Base-by-base conservation (phyloP, 345 rosid genomes). In the Microthlaspi erraticum region DNA sequence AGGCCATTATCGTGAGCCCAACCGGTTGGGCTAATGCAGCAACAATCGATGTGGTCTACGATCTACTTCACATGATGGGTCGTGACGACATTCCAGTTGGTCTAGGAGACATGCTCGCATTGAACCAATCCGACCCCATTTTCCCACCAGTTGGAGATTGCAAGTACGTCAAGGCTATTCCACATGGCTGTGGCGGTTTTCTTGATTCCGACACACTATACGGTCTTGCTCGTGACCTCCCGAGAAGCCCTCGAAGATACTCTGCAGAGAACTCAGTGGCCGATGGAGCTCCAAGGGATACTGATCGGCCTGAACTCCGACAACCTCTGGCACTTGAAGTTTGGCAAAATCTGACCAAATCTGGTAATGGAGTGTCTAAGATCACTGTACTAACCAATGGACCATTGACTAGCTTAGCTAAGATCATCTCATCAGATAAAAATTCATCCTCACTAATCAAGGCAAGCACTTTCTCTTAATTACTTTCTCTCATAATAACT, bases 11-110 rank as follows among this genome's bases (percentile, higher is more conserved):
- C 38, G 92, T 87, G 31, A 87, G 80, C 76, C 98, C 98, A 14
- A 87, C 85, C 0, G 97, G 98, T 1, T 93, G 98, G 98, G 97
- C 98, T 37, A 88, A 87, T 70, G 89, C 97, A 39, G 98, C 98
- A 55, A 87, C 97, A 1, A 80, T 90, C 6, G 98, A 93, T 48
- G 79, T 84, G 10, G 72, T 93, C 46, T 93, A 93, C 37, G 98
- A 93, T 71, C 65, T 93, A 26, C 83, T 90, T 66, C 98, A 93
- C 70, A 93, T 93, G 98, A 90, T 93, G 98, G 97, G 98, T 17
- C 95, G 98, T 0, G 96, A 90, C 3, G 97, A 93, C 77, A 86
- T 93, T 60, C 96, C 83, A 0, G 88, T 93, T 5, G 98, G 94
- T 60, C 71, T 90, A 3, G 98, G 98, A 51, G 81, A 84, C 13